These are phyloP conservation scores for Epicoccum nigrum DNA, from an alignment of 2,329 filamentous ascomycete genomes.

Conservation along the genomic window DNA sequence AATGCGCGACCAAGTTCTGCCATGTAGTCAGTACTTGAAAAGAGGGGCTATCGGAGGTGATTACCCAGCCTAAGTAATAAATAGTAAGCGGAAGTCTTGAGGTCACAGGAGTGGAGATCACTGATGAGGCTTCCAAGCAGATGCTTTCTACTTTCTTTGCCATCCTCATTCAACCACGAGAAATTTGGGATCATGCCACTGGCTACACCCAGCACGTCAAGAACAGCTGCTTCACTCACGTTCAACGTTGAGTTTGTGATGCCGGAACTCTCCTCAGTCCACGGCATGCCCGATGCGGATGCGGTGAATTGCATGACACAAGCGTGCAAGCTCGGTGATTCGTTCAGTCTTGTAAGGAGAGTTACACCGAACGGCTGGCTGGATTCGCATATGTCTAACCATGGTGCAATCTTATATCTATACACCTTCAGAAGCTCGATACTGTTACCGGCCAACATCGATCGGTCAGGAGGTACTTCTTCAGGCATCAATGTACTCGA, in stretches of 20 bases:
- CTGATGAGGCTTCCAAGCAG: neutral
- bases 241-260: neutral
- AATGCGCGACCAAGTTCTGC: conserved; percentile 29
- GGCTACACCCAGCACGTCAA: neutral
- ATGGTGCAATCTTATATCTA: conserved; percentile 60
- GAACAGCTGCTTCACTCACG: neutral
- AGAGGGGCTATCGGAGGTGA: neutral
- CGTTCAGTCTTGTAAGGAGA: conserved; percentile 56
- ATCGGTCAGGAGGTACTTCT: neutral
- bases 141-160: neutral
- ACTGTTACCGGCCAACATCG: conserved; percentile 7
- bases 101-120: neutral
- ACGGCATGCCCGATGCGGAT: neutral
- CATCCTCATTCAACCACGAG: neutral
- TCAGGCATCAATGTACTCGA: neutral
- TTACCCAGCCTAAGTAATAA: conserved; percentile 27
- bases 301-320: neutral
- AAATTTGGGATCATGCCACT: neutral
- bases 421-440: conserved; percentile 54
- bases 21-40: conserved; percentile 1
- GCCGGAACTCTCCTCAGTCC: neutral
- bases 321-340: conserved; percentile 49
- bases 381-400: conserved; percentile 65
- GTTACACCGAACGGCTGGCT: conserved; percentile 60
- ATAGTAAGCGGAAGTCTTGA: conserved; percentile 23